These are phyloP conservation scores for Pontederia crassipes DNA, from an alignment of 176 grass and related monocot species.

Conservation along the genomic window DNA sequence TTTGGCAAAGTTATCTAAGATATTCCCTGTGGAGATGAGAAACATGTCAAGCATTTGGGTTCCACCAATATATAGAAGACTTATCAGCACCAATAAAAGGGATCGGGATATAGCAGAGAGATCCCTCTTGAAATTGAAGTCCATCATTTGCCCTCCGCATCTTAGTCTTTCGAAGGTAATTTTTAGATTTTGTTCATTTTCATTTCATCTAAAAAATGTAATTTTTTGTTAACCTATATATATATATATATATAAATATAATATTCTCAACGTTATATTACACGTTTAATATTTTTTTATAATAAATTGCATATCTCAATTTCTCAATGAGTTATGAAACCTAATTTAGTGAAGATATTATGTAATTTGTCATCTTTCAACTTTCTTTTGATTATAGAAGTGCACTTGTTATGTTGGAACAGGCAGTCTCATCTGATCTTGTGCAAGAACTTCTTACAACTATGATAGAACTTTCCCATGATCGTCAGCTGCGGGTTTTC, in stretches of 20 bases:
- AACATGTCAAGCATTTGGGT: conserved; percentile 54
- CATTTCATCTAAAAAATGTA: too few species aligned
- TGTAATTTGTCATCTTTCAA: conserved; percentile 11
- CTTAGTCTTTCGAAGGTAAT: conserved; percentile 61
- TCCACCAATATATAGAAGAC: conserved; percentile 62
- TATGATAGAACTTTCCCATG: conserved; percentile 50
- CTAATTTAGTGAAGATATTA: neutral
- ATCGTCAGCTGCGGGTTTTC: conserved; percentile 58
- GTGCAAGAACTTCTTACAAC: conserved; percentile 38
- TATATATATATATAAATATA: too few species aligned
- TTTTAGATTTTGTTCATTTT: conserved; percentile 4
- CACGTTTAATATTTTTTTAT: too few species aligned
- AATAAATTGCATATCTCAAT: too few species aligned
- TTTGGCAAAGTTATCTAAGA: conserved; percentile 36
- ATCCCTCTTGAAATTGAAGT: conserved; percentile 57
- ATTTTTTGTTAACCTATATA: too few species aligned
- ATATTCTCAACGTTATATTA: too few species aligned
- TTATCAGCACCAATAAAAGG: conserved; percentile 53
- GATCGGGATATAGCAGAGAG: conserved; percentile 67
- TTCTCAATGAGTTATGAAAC: neutral
- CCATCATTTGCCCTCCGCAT: conserved; percentile 38
- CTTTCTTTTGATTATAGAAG: conserved; percentile 1
- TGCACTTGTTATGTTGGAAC: conserved; percentile 15
- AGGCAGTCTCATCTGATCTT: conserved; percentile 53
- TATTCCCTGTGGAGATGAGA: conserved; percentile 43